Percentiles rank a stretch among this genome's conserved stretches.
Conservation (phyloP, 768 basidiomycete species). For the Roridomyces roridus region DNA sequence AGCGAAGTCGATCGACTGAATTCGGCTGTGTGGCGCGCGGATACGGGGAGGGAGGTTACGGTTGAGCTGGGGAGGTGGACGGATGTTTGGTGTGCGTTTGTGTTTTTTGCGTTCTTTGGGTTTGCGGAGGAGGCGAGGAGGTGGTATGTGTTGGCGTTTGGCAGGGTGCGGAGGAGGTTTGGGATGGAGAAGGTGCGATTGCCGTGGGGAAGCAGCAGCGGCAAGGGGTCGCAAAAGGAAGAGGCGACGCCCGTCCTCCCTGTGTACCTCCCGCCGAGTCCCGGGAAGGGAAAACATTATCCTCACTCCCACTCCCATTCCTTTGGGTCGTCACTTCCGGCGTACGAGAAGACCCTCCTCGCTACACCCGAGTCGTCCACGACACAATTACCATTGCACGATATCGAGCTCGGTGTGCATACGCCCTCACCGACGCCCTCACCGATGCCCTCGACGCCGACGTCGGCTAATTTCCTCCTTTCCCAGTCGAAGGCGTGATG, state of each 20-base stretch:
- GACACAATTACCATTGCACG: constrained; percentile 2
- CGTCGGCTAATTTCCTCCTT: too few species aligned
- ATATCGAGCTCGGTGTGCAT: not conserved
- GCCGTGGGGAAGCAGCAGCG: too few species aligned
- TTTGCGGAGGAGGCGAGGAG: constrained; percentile 57
- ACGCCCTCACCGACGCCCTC: not conserved
- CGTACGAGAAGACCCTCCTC: not conserved
- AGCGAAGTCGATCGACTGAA: constrained; percentile 36
- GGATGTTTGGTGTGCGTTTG: constrained; percentile 44
- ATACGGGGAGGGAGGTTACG: constrained; percentile 12
- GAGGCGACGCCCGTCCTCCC: too few species aligned
- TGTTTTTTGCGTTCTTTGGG: constrained; percentile 67
- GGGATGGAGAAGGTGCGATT: not conserved
- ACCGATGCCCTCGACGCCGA: too few species aligned
- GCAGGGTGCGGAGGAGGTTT: constrained; percentile 1
- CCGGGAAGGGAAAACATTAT: too few species aligned
- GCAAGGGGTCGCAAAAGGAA: too few species aligned
- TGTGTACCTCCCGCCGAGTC: too few species aligned
- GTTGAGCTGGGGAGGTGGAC: constrained; percentile 49
- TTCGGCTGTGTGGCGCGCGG: constrained; percentile 40
- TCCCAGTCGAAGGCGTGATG: too few species aligned
- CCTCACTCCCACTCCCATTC: too few species aligned
- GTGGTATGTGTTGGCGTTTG: constrained; percentile 38
- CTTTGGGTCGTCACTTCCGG: too few species aligned
- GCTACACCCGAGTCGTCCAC: not conserved